These are phyloP conservation scores for Acacia melanoxylon DNA, from an alignment of 306 rosid genomes.

Conservation along the genomic window DNA sequence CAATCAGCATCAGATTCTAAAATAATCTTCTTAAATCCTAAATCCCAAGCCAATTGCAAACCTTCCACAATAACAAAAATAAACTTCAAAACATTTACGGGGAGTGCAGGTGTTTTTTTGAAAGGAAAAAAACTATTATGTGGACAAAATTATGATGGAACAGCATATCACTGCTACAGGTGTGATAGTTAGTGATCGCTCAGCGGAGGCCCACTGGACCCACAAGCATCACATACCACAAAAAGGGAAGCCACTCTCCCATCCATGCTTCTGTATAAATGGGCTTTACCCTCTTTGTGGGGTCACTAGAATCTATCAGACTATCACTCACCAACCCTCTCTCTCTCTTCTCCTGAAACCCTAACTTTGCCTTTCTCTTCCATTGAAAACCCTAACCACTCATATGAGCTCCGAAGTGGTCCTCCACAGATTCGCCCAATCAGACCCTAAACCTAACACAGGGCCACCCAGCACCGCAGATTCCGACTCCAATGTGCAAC, in stretches of 20 bases:
- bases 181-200: background rate
- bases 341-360: conserved; percentile 33
- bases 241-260: background rate
- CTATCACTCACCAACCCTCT: background rate
- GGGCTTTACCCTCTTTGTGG: conserved; percentile 38
- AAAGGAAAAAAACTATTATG: background rate
- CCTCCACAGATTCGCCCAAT: conserved; percentile 40
- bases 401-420: conserved; percentile 53
- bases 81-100: too few species aligned
- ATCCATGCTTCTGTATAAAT: background rate
- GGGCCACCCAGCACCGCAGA: conserved; percentile 23
- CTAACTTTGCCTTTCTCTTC: conserved; percentile 33
- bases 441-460: conserved; percentile 24
- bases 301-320: conserved; percentile 47
- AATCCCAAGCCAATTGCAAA: too few species aligned
- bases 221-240: background rate
- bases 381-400: conserved; percentile 13
- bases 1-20: too few species aligned
- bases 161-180: background rate
- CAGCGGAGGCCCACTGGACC: conserved; percentile 43
- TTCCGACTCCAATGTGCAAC: conserved; percentile 27
- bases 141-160: background rate
- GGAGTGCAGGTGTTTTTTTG: too few species aligned
- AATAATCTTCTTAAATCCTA: too few species aligned
- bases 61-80: too few species aligned